Percentiles rank a stretch among this genome's conserved stretches.
These are phyloP conservation scores for Candida alai DNA, from an alignment of 805 yeast genomes.

Conservation along the genomic window DNA sequence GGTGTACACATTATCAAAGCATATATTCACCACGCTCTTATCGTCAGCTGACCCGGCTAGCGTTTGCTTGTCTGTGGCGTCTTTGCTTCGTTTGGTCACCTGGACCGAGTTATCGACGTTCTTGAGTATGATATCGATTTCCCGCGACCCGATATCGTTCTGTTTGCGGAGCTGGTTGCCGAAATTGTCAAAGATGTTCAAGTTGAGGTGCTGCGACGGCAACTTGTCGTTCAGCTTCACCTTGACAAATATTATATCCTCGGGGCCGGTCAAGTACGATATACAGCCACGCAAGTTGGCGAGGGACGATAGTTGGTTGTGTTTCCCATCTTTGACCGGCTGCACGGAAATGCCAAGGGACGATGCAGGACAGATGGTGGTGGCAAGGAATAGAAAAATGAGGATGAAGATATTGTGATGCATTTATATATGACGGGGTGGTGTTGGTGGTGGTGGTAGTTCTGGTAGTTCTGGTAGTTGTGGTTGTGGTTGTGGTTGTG, in stretches of 20 bases:
- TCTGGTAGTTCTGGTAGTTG: too few species aligned
- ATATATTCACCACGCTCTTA: slow-evolving; percentile 30
- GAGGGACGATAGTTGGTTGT: slow-evolving; percentile 24
- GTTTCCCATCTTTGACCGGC: slow-evolving; percentile 30
- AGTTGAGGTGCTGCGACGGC: slow-evolving; percentile 31
- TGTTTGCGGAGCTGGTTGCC: slow-evolving; percentile 31
- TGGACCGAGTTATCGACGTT: slow-evolving; percentile 28
- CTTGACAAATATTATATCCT: slow-evolving; percentile 35
- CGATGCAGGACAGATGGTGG: not conserved
- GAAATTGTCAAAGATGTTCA: slow-evolving; percentile 35
- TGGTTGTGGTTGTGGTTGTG: too few species aligned
- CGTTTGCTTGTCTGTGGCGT: slow-evolving; percentile 1
- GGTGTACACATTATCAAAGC: slow-evolving; percentile 39
- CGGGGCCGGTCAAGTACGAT: slow-evolving; percentile 30
- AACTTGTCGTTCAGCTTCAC: slow-evolving; percentile 28
- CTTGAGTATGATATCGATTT: slow-evolving; percentile 31
- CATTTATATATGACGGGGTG: too few species aligned
- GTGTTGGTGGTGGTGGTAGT: too few species aligned
- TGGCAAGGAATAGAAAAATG: slow-evolving; percentile 1
- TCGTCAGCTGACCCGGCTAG: slow-evolving; percentile 11
- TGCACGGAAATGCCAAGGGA: slow-evolving; percentile 30
- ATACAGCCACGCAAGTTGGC: slow-evolving; percentile 32
- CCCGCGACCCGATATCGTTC: slow-evolving; percentile 24
- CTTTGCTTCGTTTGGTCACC: slow-evolving; percentile 2
- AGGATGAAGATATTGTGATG: slow-evolving; percentile 2